A percentile compares a stretch with the other conserved stretches of the same genome.
These are phyloP conservation scores for Colletotrichum sp. DNA, from an alignment of 2,329 filamentous ascomycete species.

Conservation along the genomic window DNA sequence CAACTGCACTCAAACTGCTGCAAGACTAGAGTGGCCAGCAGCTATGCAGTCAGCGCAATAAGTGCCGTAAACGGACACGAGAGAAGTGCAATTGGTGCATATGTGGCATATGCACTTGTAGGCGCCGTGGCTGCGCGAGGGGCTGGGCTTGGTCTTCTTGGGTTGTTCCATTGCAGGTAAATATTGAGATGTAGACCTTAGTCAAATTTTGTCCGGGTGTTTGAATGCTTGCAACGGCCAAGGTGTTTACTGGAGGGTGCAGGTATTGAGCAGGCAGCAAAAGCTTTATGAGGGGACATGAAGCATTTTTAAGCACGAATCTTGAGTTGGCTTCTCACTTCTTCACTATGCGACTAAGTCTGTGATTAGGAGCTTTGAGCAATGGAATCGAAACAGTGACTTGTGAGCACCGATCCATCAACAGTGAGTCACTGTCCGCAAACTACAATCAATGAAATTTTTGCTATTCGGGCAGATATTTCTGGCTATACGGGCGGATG, in stretches of 20 bases:
- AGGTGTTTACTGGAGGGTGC: not conserved
- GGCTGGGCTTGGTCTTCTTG: not conserved
- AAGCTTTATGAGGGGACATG: not conserved
- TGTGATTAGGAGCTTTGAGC: not conserved
- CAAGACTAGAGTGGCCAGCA: not conserved
- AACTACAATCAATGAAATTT: fast-evolving
- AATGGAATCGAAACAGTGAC: not conserved
- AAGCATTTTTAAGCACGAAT: not conserved
- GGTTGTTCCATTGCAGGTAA: not conserved
- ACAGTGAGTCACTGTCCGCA: not conserved
- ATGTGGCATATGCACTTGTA: not conserved
- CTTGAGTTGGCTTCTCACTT: not conserved
- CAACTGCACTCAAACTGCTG: not conserved
- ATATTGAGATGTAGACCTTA: not conserved
- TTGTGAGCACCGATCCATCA: not conserved
- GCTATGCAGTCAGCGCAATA: not conserved
- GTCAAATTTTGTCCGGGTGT: not conserved
- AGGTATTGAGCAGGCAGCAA: not conserved
- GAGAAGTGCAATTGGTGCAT: not conserved
- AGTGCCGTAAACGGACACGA: not conserved
- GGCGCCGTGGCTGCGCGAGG: not conserved
- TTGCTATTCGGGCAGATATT: not conserved
- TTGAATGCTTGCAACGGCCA: not conserved
- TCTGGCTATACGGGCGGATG: fast-evolving
- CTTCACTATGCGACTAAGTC: not conserved